These are phyloP conservation scores for Dendrocalamus latiflorus DNA, from an alignment of 202 grass and related monocot species.

Conservation along the genomic window DNA sequence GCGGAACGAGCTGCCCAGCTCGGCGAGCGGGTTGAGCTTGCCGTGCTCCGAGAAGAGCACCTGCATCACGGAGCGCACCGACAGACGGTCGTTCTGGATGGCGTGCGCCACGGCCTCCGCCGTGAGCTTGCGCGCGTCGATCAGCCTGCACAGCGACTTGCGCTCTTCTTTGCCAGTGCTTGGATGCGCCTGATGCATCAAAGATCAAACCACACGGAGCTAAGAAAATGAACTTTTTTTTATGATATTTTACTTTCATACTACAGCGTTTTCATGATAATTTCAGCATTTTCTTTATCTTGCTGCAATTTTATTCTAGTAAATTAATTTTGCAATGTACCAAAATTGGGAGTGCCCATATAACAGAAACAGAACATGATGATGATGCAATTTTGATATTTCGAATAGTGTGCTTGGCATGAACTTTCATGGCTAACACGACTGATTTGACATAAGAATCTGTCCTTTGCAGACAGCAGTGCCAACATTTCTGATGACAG, in stretches of 20 bases:
- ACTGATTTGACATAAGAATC: background rate
- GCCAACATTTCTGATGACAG: background rate
- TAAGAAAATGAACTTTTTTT: background rate
- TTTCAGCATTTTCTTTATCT: background rate
- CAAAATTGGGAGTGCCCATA: background rate
- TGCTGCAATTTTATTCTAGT: background rate
- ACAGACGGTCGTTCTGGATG: slow-evolving; percentile 87
- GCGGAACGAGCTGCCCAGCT: slow-evolving; percentile 69
- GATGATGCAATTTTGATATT: background rate
- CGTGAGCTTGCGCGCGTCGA: slow-evolving; percentile 79
- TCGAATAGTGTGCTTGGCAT: background rate
- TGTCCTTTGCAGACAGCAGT: background rate
- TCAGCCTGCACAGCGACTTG: slow-evolving; percentile 63
- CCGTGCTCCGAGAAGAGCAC: slow-evolving; percentile 94
- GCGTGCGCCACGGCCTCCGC: slow-evolving; percentile 79
- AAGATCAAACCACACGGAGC: background rate
- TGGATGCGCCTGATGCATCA: slow-evolving; percentile 54
- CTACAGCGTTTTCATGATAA: background rate
- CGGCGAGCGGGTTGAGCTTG: slow-evolving; percentile 74
- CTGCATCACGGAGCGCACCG: slow-evolving; percentile 85
- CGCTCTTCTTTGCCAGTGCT: slow-evolving; percentile 64
- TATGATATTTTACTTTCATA: background rate
- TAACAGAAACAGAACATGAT: background rate
- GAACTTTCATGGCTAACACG: background rate
- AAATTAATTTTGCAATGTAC: background rate